Conservation (phyloP, 1,284 basidiomycete species). For the Boletellus dicymbophilus region DNA sequence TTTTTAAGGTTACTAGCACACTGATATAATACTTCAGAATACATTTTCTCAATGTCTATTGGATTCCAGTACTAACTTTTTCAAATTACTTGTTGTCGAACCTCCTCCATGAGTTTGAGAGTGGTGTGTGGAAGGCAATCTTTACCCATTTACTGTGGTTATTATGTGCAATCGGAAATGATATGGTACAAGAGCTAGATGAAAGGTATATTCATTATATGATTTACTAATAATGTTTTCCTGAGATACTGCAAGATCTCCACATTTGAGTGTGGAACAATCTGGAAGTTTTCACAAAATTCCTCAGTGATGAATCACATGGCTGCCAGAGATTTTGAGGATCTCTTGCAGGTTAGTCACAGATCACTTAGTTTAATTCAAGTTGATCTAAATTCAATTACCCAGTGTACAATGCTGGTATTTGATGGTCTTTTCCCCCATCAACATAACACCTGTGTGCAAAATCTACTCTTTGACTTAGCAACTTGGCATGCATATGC, state of each 20-base stretch:
- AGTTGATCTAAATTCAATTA: background rate
- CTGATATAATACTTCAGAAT: background rate
- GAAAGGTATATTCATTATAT: conserved; percentile 1
- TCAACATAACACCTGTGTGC: background rate
- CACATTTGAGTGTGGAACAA: conserved; percentile 3
- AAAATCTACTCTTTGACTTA: background rate
- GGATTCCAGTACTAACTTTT: background rate
- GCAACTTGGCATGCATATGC: background rate
- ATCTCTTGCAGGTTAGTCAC: conserved; percentile 33
- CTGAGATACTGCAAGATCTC: conserved; percentile 5
- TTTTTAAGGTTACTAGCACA: background rate
- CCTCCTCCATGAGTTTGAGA: background rate
- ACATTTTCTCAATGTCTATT: background rate
- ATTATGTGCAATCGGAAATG: too few relatives aligned
- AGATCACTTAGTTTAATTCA: background rate
- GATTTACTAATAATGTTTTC: background rate
- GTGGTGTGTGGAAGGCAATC: background rate
- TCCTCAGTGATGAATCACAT: conserved; percentile 15
- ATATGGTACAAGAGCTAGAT: conserved; percentile 10
- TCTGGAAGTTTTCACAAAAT: conserved; percentile 15
- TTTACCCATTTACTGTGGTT: background rate
- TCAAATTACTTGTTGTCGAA: background rate
- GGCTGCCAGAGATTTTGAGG: conserved; percentile 16
- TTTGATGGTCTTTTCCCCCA: background rate
- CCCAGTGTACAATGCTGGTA: background rate